Base-by-base conservation (phyloP, 2,329 filamentous ascomycete species). In the Sclerotinia minor region DNA sequence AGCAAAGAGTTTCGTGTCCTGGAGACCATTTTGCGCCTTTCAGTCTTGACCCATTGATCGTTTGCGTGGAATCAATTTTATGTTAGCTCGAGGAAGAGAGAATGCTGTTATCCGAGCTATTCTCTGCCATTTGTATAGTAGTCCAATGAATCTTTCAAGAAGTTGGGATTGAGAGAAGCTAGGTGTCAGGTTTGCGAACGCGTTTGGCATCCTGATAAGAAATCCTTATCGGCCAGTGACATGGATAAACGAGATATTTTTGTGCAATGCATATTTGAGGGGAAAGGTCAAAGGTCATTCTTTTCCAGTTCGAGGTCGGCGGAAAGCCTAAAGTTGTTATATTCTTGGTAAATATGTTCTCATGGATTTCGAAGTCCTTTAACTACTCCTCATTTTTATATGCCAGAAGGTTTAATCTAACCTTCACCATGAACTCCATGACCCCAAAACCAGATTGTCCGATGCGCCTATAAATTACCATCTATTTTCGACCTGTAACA, bases 1-100 rank as follows among this genome's bases (percentile, higher is more conserved):
- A 93, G 85, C 68, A 81, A 76, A 68, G 75, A 47, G 53, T 64
- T 69, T 13, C 69, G 68, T 59, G 65, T 64, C 59, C 69, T 70
- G 52, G 71, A 70, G n/a, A 71, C 52, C 76, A 77, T 77, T 68
- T 67, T 70, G 65, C 26, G 45, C 53, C 29, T 60, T 59, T 50
- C 54, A 52, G 47, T 41, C 35, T 29, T 50, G 59, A 65, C 49
- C 55, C 64, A 69, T 67, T 65, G 61, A 65, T 32, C 41, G 47
- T 13, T 26, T 38, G 32, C 41, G 7, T 47, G 15, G 15, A 38
- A 44, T 64, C 59, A 50, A 50, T 41, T 32, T 6, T 38, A 41
- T 52, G 29, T 61, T 61, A 61, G 45, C 58, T 26, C 19, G 38
- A 38, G 38, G 13, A 38, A 3, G 35, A 6, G 44, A 61, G 15